Evolutionary conservation across 2,329 filamentous ascomycete species (phyloP), one percentile per base, ranked within the genome.

Genomic region (Penicillium sp.): DNA sequence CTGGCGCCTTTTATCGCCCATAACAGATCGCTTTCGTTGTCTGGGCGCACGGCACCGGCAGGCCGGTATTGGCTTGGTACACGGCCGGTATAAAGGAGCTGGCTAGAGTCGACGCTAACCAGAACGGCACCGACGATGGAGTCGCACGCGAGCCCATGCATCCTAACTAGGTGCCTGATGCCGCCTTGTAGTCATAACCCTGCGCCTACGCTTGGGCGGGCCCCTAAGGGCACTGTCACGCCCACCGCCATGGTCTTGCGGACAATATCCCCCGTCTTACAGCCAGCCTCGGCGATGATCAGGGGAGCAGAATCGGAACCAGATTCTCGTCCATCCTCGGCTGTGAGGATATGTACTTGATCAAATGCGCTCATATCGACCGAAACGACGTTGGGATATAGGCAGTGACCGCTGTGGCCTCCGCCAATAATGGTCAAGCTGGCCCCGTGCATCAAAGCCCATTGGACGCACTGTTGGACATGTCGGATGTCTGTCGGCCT

Each of bases 121-220:
- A 59, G 12, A 5, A 62, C 47, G 8, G 54, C 85, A 60, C 86
- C 85, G n/a, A 87, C 68, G 46, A 88, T 82, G 45, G 79, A 68
- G 61, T 88, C 85, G 62, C 83, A 87, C 3, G 84, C 60, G 13
- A 89, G 82, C 1, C 86, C 85, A 61, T 85, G 70, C 9, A 77
- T 54, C 57, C 85, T 77, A 37, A 81, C 66, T n/a, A 86, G 73
- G 62, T 87, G 84, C 2, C 85, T 85, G 49, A 88, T 85, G 52
- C 86, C 85, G 41, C 86, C 86, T 74, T 88, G 85, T 47, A 89
- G 74, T 84, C 84, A 88, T 15, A 85, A 63, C 0, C 86, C 86
- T 0, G 83, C 80, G 3, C 86, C 86, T 27, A 88, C 84, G 62
- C 84, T 87, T 61, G 86, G 86, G 6, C 86, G 82, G 27, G 83